Base-by-base conservation (phyloP, 164 flowering plant species). In the Liriodendron chinense region DNA sequence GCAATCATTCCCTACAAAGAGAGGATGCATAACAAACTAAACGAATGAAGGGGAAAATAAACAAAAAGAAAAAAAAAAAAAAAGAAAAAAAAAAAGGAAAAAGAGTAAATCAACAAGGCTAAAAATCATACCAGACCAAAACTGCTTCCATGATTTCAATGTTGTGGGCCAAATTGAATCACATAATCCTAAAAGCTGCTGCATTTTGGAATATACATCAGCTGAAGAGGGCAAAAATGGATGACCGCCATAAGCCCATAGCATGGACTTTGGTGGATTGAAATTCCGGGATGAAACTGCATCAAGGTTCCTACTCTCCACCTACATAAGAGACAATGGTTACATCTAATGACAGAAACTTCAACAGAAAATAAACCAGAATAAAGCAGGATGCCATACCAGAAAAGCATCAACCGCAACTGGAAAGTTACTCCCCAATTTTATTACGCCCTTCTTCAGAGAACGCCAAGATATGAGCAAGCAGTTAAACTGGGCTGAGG, bases 211-310 rank as follows among this genome's bases (percentile, higher is more conserved):
- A 82, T 83, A 89, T 43, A 92, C 43, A 25, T 83, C 85, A 47
- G 84, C 78, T 75, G 96, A 89, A 34, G 84, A 67, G 21, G 98
- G 99, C 80, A 91, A n/a, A 69, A 78, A 61, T n/a, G 98, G 98
- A 80, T 96, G 99, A 59, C 98, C 98, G 25, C 98, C 98, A 82
- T 90, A 81, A 62, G 77, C 77, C 99, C 98, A 96, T 4, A 96
- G 85, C 89, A 94, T 73, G 23, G 99, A 88, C 81, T 87, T 92
- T 10, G 85, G 83, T 3, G 82, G 82, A 66, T 68, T 72, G 21
- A 81, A 81, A 65, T 43, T 65, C 83, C 82, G 83, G 47, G 79
- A 70, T 50, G 79, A 81, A 28, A 68, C 57, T 28, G 76, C 69
- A 48, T 75, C 80, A 70, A 87, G 77, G 69, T 81, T 85, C 75